Base-by-base conservation (phyloP, 2,329 filamentous ascomycete species). In the Alternaria ventricosa region DNA sequence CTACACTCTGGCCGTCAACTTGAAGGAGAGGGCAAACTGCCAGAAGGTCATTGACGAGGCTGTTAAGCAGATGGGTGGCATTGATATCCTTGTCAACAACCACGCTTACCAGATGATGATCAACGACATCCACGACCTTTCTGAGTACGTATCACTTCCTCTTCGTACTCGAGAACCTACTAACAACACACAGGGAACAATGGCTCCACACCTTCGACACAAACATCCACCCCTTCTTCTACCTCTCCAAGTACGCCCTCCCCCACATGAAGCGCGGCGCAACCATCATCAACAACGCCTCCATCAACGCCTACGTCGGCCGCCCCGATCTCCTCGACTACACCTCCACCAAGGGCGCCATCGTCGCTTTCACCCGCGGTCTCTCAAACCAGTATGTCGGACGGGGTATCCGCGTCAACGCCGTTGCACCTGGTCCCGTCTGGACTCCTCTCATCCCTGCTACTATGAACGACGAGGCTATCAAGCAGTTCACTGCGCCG, bases 161-260 rank as follows among this genome's bases (percentile, higher is more conserved):
- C 4, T 2, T 36, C 33, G 2, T 36, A 0, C 7, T 9, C n/a
- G 6, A 36, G 6, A 1, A 1, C 4, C 5, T 36, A 27, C 69
- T 74, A 53, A 79, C 60, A 11, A 5, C 6, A 7, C 11, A 5
- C 30, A 90, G 88, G 74, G 90, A 93, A 6, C 92, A 96, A 82
- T 96, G 92, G 92, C 72, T 90, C 55, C 84, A 89, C 63, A 95
- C 92, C 0, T 95, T 96, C 81, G 85, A 93, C 79, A 92, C 89
- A 51, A 96, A 96, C 82, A 94, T 96, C 73, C 90, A 95, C 79
- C 87, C 91, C 4, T 90, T 89, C 83, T 96, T 94, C 84, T 95
- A 89, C 82, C 84, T 95, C 36, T 86, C 92, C 64, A 96, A 96
- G 79, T 93, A 94, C 75, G 81, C 86, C 12, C 84, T 96, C 11